Base-by-base conservation (phyloP, 225 moss, liverwort and hornwort species). In the Bryum argenteum region DNA sequence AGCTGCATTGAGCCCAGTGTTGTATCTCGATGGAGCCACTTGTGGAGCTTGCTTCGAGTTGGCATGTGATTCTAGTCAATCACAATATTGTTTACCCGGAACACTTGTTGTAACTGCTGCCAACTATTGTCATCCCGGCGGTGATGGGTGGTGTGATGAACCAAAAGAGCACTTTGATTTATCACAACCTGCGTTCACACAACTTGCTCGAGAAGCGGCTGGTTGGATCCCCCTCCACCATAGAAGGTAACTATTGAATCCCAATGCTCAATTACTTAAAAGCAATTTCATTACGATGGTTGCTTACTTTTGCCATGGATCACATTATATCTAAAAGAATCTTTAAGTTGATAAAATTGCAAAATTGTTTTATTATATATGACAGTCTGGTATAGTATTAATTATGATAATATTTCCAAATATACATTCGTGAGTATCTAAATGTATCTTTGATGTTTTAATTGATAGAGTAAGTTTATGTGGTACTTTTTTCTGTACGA, bases 81-180 rank as follows among this genome's bases (percentile, higher is more conserved):
- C 63, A 6, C 23, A 45, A 21, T 83, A 63, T 64, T 83, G 72
- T 52, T 54, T 69, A 3, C 0, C 2, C 0, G 0, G 33, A 47
- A 18, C 57, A 5, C n/a, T 66, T 21, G 8, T 39, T 26, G 5
- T 70, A 6, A 79, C 38, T 0, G 0, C 69, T 9, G 70, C 69
- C 9, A 86, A 83, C 44, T 75, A 58, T 17, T 84, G 75, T 14
- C 72, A 47, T 0, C 10, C 38, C 1, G 63, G 54, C 22, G 71
- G n/a, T 5, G 1, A 37, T 40, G n/a, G 69, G 10, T 81, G 69
- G 66, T 86, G 78, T 17, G 12, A 86, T 48, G 50, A 51, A 41
- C 48, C 64, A 23, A n/a, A 65, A 28, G 21, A 47, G 50, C 67
- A 86, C 51, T 80, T 86, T 70, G 78, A 83, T 6, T 73, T 86